These are phyloP conservation scores for Aspergillus puulaauensis DNA, from an alignment of 2,329 filamentous ascomycete genomes.

Conservation along the genomic window DNA sequence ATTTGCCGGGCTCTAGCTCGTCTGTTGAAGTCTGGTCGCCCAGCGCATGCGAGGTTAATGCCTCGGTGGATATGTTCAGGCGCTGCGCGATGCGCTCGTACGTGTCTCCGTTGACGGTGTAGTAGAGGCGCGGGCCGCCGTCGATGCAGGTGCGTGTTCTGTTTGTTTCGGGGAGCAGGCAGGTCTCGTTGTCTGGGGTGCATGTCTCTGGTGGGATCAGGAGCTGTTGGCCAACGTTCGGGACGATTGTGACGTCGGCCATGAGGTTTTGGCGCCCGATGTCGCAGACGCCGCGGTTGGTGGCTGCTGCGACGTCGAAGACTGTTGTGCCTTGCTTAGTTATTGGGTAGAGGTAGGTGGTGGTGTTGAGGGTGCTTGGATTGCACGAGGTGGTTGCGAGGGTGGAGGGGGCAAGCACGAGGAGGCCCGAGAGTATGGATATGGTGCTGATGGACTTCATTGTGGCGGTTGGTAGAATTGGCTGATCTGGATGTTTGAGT, in stretches of 20 bases:
- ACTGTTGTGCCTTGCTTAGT: conserved; percentile 7
- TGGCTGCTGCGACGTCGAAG: conserved; percentile 9
- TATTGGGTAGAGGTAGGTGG: background rate
- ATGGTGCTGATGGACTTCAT: too few species aligned
- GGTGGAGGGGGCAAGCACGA: too few species aligned
- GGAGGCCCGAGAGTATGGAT: too few species aligned
- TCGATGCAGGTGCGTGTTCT: conserved; percentile 13
- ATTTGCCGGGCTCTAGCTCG: conserved; percentile 3
- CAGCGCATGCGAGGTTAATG: background rate
- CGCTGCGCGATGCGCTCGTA: conserved; percentile 12
- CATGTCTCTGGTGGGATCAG: conserved; percentile 15
- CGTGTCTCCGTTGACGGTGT: conserved; percentile 19
- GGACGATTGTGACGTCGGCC: conserved; percentile 20
- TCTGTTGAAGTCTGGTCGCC: background rate
- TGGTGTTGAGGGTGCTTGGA: conserved; percentile 10
- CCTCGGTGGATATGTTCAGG: conserved; percentile 15
- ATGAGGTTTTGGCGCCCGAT: conserved; percentile 16
- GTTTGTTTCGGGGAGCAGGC: conserved; percentile 9
- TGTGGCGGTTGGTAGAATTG: too few species aligned
- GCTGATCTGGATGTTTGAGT: too few species aligned
- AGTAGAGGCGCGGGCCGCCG: conserved; percentile 20
- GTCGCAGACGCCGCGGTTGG: conserved; percentile 14
- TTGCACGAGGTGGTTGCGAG: background rate
- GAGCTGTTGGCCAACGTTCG: conserved; percentile 14
- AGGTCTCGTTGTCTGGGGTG: conserved; percentile 15